These are phyloP conservation scores for Aspergillus brasiliensis DNA, from an alignment of 2,329 filamentous ascomycete genomes.

Conservation along the genomic window DNA sequence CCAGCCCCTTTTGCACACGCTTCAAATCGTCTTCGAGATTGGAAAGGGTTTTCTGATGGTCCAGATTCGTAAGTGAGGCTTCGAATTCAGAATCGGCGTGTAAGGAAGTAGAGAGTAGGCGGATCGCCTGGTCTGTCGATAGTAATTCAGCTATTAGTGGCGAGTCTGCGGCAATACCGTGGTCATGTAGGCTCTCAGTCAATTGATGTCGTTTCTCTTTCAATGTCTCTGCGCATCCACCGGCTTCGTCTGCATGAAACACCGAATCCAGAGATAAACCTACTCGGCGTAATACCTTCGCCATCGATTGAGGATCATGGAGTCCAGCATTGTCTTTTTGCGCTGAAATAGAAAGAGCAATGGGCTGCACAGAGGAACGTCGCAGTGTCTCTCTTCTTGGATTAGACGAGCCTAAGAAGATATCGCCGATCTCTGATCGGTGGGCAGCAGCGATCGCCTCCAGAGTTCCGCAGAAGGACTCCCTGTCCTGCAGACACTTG, in stretches of 20 bases:
- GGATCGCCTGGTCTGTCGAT: slow-evolving; percentile 35
- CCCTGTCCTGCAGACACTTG: slow-evolving; percentile 32
- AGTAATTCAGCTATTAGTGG: slow-evolving; percentile 33
- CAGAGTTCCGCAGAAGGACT: slow-evolving; percentile 39
- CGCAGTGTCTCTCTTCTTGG: slow-evolving; percentile 31
- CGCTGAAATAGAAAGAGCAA: slow-evolving; percentile 17
- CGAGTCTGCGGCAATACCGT: slow-evolving; percentile 32
- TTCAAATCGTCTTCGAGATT: slow-evolving; percentile 35
- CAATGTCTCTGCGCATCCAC: slow-evolving; percentile 24
- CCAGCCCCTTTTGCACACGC: slow-evolving; percentile 35
- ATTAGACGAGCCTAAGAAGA: slow-evolving; percentile 22
- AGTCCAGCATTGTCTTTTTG: slow-evolving; percentile 14
- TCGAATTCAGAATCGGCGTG: slow-evolving; percentile 32
- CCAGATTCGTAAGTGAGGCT: slow-evolving; percentile 30
- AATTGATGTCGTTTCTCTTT: slow-evolving; percentile 34
- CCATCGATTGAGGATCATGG: slow-evolving; percentile 29
- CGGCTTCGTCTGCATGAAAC: slow-evolving; percentile 24
- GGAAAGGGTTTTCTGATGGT: slow-evolving; percentile 29
- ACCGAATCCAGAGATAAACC: slow-evolving; percentile 34
- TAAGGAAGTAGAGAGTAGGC: slow-evolving; percentile 35
- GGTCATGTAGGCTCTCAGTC: slow-evolving; percentile 29
- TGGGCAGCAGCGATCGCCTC: slow-evolving; percentile 35
- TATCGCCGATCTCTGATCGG: slow-evolving; percentile 31
- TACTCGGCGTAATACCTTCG: slow-evolving; percentile 36
- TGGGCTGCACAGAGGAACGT: slow-evolving; percentile 29